These are phyloP conservation scores for Pseudomonodictys pantanalensis DNA, from an alignment of 495 filamentous ascomycete genomes.

Conservation along the genomic window DNA sequence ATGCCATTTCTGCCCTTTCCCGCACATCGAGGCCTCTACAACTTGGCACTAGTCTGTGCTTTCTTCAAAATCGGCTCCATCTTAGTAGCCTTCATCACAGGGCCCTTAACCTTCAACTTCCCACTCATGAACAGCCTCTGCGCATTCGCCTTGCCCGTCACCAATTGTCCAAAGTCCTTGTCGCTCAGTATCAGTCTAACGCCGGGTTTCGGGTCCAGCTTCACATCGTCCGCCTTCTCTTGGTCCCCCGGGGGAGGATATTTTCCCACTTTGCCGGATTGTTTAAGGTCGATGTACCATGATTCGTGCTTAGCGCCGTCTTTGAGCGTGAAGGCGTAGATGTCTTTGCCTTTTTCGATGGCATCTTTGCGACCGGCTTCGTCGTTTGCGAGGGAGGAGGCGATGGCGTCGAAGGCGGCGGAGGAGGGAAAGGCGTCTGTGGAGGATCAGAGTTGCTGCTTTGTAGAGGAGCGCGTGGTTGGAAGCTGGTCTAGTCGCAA, in stretches of 20 bases:
- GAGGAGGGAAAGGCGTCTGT: slow-evolving; percentile 87
- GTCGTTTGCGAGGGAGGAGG: slow-evolving; percentile 63
- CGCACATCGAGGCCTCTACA: slow-evolving; percentile 7
- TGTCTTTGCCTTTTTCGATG: slow-evolving; percentile 78
- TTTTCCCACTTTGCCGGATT: slow-evolving; percentile 78
- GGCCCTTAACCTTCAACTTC: slow-evolving; percentile 96
- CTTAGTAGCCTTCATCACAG: slow-evolving; percentile 99
- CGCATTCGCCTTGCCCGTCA: slow-evolving; percentile 85
- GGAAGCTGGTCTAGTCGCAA: too few relatives aligned
- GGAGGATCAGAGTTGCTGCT: neutral
- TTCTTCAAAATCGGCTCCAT: slow-evolving; percentile 91
- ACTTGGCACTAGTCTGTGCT: slow-evolving; percentile 54
- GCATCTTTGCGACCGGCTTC: slow-evolving; percentile 79
- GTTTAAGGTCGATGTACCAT: slow-evolving; percentile 96
- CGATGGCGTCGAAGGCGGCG: slow-evolving; percentile 85
- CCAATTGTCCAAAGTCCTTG: slow-evolving; percentile 76
- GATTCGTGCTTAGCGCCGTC: slow-evolving; percentile 76
- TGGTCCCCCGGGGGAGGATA: too few relatives aligned
- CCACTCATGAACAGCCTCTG: slow-evolving; percentile 95
- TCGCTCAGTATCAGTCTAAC: slow-evolving; percentile 85
- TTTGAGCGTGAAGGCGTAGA: slow-evolving; percentile 91
- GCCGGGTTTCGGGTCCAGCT: slow-evolving; percentile 70
- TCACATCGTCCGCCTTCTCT: too few relatives aligned
- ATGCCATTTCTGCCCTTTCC: too few relatives aligned
- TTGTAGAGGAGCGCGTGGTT: slow-evolving; percentile 10